A percentile compares a stretch with the other conserved stretches of the same genome.
Conservation (phyloP, 2,329 filamentous ascomycete genomes). For the Tolypocladium guangdongense region DNA sequence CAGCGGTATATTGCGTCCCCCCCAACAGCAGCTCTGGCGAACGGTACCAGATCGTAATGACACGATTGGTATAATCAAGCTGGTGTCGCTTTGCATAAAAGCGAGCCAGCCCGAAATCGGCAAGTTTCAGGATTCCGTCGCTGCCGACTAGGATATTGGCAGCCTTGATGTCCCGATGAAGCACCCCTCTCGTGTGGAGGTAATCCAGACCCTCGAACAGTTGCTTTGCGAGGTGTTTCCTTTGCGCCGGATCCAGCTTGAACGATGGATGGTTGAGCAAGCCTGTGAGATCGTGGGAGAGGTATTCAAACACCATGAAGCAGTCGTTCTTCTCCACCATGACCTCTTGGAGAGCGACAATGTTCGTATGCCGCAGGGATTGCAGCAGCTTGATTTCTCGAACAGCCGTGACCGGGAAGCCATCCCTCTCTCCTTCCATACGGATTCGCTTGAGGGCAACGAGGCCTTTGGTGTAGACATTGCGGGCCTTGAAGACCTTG, state of each 20-base stretch:
- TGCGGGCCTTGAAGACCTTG: slow-evolving; percentile 87
- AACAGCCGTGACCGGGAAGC: slow-evolving; percentile 83
- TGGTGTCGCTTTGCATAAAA: slow-evolving; percentile 91
- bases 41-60: slow-evolving; percentile 98
- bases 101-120: slow-evolving; percentile 89
- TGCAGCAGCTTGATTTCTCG: slow-evolving; percentile 89
- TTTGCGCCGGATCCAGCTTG: slow-evolving; percentile 71
- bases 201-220: slow-evolving; percentile 92
- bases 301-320: slow-evolving; percentile 99
- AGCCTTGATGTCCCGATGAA: slow-evolving; percentile 96
- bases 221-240: slow-evolving; percentile 86
- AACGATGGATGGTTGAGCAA: slow-evolving; percentile 91
- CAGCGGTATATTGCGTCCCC: slow-evolving; percentile 81
- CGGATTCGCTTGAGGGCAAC: slow-evolving; percentile 85
- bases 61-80: slow-evolving; percentile 93
- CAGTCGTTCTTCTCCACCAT: slow-evolving; percentile 99
- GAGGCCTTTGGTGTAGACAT: slow-evolving; percentile 77
- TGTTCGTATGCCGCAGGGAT: slow-evolving; percentile 69
- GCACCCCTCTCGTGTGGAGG: slow-evolving; percentile 80
- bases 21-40: slow-evolving; percentile 83
- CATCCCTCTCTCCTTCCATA: slow-evolving; percentile 87
- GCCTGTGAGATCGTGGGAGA: slow-evolving; percentile 91
- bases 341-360: slow-evolving; percentile 76
- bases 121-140: slow-evolving; percentile 78
- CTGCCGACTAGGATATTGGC: slow-evolving; percentile 94